Percentiles rank a stretch among this genome's conserved stretches.
These are phyloP conservation scores for Ilex asprella DNA, from an alignment of 257 asterid species.

Conservation along the genomic window DNA sequence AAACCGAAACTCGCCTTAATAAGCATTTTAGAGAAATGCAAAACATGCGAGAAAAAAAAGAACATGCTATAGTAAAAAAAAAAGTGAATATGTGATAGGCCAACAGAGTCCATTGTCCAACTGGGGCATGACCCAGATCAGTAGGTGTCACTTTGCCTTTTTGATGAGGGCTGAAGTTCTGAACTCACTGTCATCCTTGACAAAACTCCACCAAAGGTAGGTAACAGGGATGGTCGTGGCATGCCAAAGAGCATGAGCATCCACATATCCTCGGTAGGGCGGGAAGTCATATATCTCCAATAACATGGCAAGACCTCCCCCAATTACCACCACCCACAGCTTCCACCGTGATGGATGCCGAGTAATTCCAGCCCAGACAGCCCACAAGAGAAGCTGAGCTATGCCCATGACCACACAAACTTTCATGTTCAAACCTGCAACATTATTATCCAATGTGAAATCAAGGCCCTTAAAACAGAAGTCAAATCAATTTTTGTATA, in stretches of 20 bases:
- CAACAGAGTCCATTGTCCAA: not conserved
- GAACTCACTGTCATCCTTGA: slow-evolving; percentile 62
- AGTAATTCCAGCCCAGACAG: slow-evolving; percentile 62
- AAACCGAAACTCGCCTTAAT: no score
- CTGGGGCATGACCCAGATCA: not conserved
- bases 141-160: slow-evolving; percentile 35
- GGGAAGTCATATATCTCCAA: slow-evolving; percentile 80
- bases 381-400: slow-evolving; percentile 53
- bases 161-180: slow-evolving; percentile 51
- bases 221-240: slow-evolving; percentile 73
- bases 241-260: slow-evolving; percentile 83
- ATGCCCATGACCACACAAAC: slow-evolving; percentile 54
- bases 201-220: slow-evolving; percentile 81
- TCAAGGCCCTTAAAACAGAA: no score
- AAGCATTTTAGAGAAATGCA: no score
- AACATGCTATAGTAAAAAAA: no score
- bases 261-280: slow-evolving; percentile 58
- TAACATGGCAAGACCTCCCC: slow-evolving; percentile 57
- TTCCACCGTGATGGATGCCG: slow-evolving; percentile 67
- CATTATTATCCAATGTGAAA: not conserved
- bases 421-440: slow-evolving; percentile 72
- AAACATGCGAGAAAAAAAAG: no score
- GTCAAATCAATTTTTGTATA: no score
- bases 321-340: slow-evolving; percentile 60
- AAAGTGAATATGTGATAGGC: no score